Percentiles rank a stretch among this genome's conserved stretches.
phyloP scores from a whole-genome alignment of 176 grass and related monocot species.

The Oryza coarctata region DNA sequence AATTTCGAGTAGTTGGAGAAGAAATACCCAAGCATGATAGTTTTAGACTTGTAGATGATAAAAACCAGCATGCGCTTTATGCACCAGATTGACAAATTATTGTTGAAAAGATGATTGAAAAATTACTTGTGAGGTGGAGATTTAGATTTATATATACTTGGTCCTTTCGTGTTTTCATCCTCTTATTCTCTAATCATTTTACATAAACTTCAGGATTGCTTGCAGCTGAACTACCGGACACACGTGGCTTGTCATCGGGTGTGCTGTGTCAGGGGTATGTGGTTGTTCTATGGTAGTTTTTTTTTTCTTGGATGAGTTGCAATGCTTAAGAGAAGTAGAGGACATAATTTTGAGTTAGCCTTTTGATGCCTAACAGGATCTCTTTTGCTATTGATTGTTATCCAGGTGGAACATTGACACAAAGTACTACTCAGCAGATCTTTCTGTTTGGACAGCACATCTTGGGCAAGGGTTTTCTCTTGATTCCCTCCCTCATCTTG shows the following conservation, averaged over 20 bases:
- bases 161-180: background rate
- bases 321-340: background rate
- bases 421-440: conserved; percentile 90
- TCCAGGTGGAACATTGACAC: conserved; percentile 89
- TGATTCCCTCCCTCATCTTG: conserved; percentile 45
- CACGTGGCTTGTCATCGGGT: conserved; percentile 67
- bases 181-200: background rate
- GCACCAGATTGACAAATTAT: background rate
- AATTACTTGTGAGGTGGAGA: background rate
- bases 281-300: background rate
- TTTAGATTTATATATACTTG: conserved; percentile 9
- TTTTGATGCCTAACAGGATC: background rate
- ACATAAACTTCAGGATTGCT: conserved; percentile 60
- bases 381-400: conserved; percentile 27
- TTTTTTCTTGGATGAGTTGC: background rate
- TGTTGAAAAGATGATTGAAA: background rate
- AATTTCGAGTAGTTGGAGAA: background rate
- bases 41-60: background rate
- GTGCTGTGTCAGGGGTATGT: conserved; percentile 90
- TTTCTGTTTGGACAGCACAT: conserved; percentile 78
- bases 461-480: conserved; percentile 79
- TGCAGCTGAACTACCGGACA: conserved; percentile 62
- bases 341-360: background rate
- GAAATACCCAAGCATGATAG: background rate
- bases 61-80: background rate